Conservation (phyloP, 2,329 filamentous ascomycete genomes). For the Aureobasidium sp. region DNA sequence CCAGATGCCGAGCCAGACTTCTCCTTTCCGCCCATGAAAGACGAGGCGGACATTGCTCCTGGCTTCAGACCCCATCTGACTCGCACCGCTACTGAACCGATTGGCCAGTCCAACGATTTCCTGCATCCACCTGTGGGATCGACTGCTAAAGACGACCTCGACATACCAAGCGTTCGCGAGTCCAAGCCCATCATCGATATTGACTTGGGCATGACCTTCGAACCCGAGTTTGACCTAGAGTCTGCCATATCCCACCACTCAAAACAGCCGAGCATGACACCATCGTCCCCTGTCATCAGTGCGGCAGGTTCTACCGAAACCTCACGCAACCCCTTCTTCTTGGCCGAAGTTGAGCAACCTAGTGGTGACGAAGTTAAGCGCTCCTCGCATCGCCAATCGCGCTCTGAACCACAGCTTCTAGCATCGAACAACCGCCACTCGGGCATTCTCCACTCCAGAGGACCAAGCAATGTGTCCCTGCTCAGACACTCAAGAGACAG, state of each 20-base stretch:
- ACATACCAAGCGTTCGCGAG: slow-evolving; percentile 29
- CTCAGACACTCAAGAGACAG: slow-evolving; percentile 19
- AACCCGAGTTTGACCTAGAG: slow-evolving; percentile 17
- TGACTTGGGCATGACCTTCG: slow-evolving; percentile 28
- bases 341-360: slow-evolving; percentile 36
- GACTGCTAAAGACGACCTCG: slow-evolving; percentile 21
- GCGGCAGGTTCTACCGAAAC: slow-evolving; percentile 29
- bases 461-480: slow-evolving; percentile 28
- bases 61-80: slow-evolving; percentile 35
- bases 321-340: slow-evolving; percentile 43
- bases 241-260: slow-evolving; percentile 9
- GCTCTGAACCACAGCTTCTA: slow-evolving; percentile 27
- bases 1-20: slow-evolving; percentile 19
- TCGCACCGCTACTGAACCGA: slow-evolving; percentile 36
- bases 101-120: slow-evolving; percentile 35
- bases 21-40: slow-evolving; percentile 13
- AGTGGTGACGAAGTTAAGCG: slow-evolving; percentile 26
- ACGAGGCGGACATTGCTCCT: slow-evolving; percentile 25
- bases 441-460: slow-evolving; percentile 28
- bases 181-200: slow-evolving; percentile 42
- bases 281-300: slow-evolving; percentile 29
- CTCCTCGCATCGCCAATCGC: slow-evolving; percentile 32
- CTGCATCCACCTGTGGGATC: slow-evolving; percentile 20
- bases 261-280: slow-evolving; percentile 36
- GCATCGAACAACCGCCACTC: slow-evolving; percentile 23